Percentiles rank a stretch among this genome's conserved stretches.
Conservation (phyloP, 129 eudicot genomes). For the Escallonia rubra region DNA sequence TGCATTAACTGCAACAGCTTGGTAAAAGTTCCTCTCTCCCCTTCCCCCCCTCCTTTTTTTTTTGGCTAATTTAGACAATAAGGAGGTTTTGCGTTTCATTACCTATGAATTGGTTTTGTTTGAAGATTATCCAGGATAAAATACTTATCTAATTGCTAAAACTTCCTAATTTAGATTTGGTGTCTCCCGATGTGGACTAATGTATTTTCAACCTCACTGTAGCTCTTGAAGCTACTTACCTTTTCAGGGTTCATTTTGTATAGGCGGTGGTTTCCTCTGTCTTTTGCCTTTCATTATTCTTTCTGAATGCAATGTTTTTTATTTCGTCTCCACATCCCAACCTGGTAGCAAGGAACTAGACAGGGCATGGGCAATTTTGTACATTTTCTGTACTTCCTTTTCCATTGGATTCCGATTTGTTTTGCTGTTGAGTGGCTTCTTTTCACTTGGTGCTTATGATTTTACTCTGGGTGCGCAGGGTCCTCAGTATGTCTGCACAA, state of each 20-base stretch:
- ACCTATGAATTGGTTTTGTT: not conserved
- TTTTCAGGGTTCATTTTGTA: too few species aligned
- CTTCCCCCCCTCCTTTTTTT: not conserved
- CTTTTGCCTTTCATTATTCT: too few species aligned
- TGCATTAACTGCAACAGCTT: constrained; percentile 92
- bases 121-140: not conserved
- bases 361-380: not conserved
- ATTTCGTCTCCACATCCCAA: too few species aligned
- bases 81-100: too few species aligned
- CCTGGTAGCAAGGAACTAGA: too few species aligned
- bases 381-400: not conserved
- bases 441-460: not conserved
- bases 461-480: constrained; percentile 45
- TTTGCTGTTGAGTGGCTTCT: constrained; percentile 6
- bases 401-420: not conserved
- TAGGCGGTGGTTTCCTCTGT: too few species aligned
- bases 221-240: too few species aligned
- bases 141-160: not conserved
- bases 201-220: not conserved
- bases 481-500: constrained; percentile 94
- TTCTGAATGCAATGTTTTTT: too few species aligned
- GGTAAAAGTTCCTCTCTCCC: constrained; percentile 25
- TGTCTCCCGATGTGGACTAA: not conserved
- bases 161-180: not conserved
- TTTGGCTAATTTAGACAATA: not conserved